Percentiles rank a stretch among this genome's conserved stretches.
These are phyloP conservation scores for Ziziphus jujuba DNA, from an alignment of 306 rosid species.

Conservation along the genomic window DNA sequence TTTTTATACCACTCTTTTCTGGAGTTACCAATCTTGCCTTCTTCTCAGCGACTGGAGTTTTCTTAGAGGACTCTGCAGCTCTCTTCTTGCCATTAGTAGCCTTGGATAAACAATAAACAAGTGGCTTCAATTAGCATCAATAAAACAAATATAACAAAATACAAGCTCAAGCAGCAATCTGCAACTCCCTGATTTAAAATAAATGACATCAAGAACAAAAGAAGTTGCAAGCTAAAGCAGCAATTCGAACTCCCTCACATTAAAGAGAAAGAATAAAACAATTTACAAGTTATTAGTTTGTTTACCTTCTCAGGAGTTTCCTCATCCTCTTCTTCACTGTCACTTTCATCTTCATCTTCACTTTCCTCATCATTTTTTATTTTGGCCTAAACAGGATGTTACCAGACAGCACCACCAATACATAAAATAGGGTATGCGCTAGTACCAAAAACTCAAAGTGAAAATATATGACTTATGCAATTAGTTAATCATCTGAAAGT, in stretches of 20 bases:
- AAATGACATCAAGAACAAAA: too few species aligned
- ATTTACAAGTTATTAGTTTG: not conserved
- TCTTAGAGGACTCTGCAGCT: constrained; percentile 38
- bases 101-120: constrained; percentile 21
- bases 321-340: constrained; percentile 43
- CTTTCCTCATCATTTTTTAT: constrained; percentile 25
- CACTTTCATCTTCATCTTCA: constrained; percentile 31
- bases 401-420: not conserved
- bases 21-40: constrained; percentile 68
- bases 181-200: not conserved
- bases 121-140: not conserved
- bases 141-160: not conserved
- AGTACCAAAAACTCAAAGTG: too few species aligned
- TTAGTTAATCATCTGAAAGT: too few species aligned
- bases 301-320: constrained; percentile 56
- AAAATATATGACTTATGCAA: too few species aligned
- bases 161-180: not conserved
- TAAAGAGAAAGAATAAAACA: not conserved
- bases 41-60: constrained; percentile 46
- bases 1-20: constrained; percentile 51
- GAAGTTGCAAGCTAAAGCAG: not conserved
- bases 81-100: constrained; percentile 49
- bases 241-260: not conserved
- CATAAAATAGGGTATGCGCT: too few species aligned
- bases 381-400: constrained; percentile 29